These are phyloP conservation scores for Aspergillus campestris DNA, from an alignment of 495 filamentous ascomycete species.

Conservation along the genomic window DNA sequence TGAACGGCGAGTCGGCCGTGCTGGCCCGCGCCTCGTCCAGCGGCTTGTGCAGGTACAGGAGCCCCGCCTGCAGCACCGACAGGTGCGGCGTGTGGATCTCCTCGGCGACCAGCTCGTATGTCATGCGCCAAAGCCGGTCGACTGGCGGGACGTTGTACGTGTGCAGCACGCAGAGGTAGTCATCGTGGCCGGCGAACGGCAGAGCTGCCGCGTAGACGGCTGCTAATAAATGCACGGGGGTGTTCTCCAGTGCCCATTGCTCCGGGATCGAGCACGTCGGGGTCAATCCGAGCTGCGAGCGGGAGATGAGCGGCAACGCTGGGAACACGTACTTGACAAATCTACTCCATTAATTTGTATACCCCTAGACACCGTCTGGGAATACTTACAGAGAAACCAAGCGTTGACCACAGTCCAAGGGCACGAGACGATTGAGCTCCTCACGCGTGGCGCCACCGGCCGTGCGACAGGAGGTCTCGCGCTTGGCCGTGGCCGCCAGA, in stretches of 20 bases:
- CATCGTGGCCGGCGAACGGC: slow-evolving; percentile 26
- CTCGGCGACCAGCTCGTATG: slow-evolving; percentile 23
- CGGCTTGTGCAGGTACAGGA: slow-evolving; percentile 27
- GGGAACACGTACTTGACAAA: slow-evolving; percentile 28
- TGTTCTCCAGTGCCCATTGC: slow-evolving; percentile 10
- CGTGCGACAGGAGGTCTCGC: slow-evolving; percentile 15
- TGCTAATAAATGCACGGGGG: slow-evolving; percentile 24
- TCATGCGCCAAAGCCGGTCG: slow-evolving; percentile 23
- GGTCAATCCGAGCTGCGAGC: slow-evolving; percentile 19
- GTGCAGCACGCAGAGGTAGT: slow-evolving; percentile 21
- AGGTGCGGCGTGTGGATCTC: slow-evolving; percentile 30
- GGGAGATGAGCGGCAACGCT: slow-evolving; percentile 23
- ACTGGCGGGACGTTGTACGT: slow-evolving; percentile 23
- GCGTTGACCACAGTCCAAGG: slow-evolving; percentile 20
- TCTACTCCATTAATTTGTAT: slow-evolving; percentile 2
- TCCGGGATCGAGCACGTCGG: slow-evolving; percentile 13
- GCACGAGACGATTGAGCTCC: slow-evolving; percentile 18
- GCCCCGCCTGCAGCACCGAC: slow-evolving; percentile 24
- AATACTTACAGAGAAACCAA: slow-evolving; percentile 20
- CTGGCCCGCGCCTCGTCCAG: slow-evolving; percentile 12
- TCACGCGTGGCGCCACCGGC: slow-evolving; percentile 15
- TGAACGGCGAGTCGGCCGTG: slow-evolving; percentile 23
- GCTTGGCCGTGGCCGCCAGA: slow-evolving; percentile 13
- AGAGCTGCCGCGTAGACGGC: slow-evolving; percentile 30
- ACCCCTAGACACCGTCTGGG: too few species aligned